A percentile compares a stretch with the other conserved stretches of the same genome.
Evolutionary conservation across 192 early-diverging fungal species (phyloP).

Genomic region (Thamnidium elegans): DNA sequence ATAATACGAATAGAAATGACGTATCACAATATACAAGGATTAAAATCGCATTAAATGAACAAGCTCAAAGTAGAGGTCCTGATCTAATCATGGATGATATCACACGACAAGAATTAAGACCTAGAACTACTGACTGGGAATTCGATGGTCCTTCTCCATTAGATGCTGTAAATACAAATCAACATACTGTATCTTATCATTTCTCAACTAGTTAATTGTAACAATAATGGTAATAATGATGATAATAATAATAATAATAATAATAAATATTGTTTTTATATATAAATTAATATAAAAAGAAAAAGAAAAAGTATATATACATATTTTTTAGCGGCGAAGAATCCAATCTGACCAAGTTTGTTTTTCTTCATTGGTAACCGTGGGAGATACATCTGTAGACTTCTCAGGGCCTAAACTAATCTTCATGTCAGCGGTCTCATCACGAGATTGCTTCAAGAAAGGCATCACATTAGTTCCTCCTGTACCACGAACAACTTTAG

Average conservation of each 20-base stretch:
- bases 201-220: conserved; percentile 12
- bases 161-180: conserved; percentile 31
- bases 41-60: conserved; percentile 50
- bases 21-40: conserved; percentile 40
- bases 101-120: conserved; percentile 15
- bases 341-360: conserved; percentile 28
- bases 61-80: conserved; percentile 24
- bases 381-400: background rate
- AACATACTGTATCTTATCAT: conserved; percentile 35
- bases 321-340: conserved; percentile 8
- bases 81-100: conserved; percentile 23
- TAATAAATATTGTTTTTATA: background rate
- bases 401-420: conserved; percentile 5
- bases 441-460: conserved; percentile 87
- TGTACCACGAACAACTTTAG: conserved; percentile 67
- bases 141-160: conserved; percentile 18
- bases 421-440: conserved; percentile 71
- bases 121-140: conserved; percentile 16
- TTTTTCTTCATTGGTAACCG: background rate
- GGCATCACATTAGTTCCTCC: conserved; percentile 88
- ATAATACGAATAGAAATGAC: conserved; percentile 27
- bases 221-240: no score
- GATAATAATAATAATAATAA: conserved; percentile 2
- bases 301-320: background rate
- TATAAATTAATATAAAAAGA: background rate